Base-by-base conservation (phyloP, 2,329 filamentous ascomycete genomes). In the Verticillium nubilum region DNA sequence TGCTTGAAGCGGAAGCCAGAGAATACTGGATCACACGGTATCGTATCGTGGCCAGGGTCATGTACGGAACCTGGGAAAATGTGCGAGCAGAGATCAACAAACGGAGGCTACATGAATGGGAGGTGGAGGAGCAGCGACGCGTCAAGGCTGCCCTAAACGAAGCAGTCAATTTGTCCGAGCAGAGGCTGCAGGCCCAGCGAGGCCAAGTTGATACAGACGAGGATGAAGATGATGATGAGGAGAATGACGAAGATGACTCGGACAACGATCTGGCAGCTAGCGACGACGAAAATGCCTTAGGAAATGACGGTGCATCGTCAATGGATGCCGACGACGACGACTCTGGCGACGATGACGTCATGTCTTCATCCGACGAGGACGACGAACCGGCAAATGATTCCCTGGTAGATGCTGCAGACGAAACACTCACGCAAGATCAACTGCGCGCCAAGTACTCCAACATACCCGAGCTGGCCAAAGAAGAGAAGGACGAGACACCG, bases 1-100 rank as follows among this genome's bases (percentile, higher is more conserved):
- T 98, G 70, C 82, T 97, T 19, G 87, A 93, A 66, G 85, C 84
- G 15, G 94, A 98, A 70, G 86, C 90, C 60, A 81, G 83, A 58
- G 86, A 88, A 26, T 80, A 86, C 66, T 86, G 86, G 73, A 80
- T 87, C 62, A 76, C 78, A 53, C 83, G 86, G 28, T 96, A 95
- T 72, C 91, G 86, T 62, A 83, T 87, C 61, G 84, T 97, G 17
- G 79, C 89, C 63, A 87, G 74, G 64, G 79, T 76, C 19, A 64
- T 86, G 47, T 73, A 72, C 47, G 81, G 78, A 31, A 87, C 81
- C 0, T 89, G 86, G 85, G 86, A 88, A 29, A 88, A 87, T 66
- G 84, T 88, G 13, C 83, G 75, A 55, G 69, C 71, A 0, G 85
- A 88, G 67, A 81, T 88, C 52, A 88, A 89, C 68, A 79, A 81